Percentiles rank a stretch among this genome's conserved stretches.
Conservation (phyloP, 2,329 filamentous ascomycete species). For the Colletotrichum coccodes region DNA sequence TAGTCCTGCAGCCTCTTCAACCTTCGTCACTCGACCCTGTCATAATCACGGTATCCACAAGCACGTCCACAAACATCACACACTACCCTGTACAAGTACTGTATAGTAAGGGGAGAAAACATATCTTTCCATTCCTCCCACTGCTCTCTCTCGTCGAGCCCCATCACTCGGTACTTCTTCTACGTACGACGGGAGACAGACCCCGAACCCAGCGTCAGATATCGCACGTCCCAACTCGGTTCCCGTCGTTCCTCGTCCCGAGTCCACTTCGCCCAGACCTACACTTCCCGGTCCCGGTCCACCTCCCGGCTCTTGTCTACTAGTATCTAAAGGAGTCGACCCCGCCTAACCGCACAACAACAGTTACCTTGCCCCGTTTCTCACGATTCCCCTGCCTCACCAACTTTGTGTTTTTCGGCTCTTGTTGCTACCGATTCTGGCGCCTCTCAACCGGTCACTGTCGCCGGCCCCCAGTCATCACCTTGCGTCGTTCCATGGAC, state of each 20-base stretch:
- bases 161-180: background rate
- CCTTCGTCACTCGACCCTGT: background rate
- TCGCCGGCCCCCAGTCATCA: background rate
- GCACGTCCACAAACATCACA: background rate
- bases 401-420: background rate
- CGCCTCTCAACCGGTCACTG: background rate
- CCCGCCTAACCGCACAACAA: background rate
- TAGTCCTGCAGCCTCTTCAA: background rate
- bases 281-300: slow-evolving; percentile 15
- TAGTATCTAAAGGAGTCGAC: slow-evolving; percentile 17
- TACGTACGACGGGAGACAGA: background rate
- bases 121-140: background rate
- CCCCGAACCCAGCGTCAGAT: background rate
- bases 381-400: background rate
- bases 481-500: slow-evolving; percentile 15
- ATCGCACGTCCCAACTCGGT: slow-evolving; percentile 7
- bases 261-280: slow-evolving; percentile 7
- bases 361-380: background rate
- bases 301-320: slow-evolving; percentile 2
- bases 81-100: background rate
- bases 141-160: background rate
- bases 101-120: background rate
- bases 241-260: background rate
- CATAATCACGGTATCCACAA: background rate
- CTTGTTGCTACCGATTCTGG: background rate